A percentile compares a stretch with the other conserved stretches of the same genome.
These are phyloP conservation scores for Apophysomyces sp. DNA, from an alignment of 371 early-diverging fungal species.

Conservation along the genomic window DNA sequence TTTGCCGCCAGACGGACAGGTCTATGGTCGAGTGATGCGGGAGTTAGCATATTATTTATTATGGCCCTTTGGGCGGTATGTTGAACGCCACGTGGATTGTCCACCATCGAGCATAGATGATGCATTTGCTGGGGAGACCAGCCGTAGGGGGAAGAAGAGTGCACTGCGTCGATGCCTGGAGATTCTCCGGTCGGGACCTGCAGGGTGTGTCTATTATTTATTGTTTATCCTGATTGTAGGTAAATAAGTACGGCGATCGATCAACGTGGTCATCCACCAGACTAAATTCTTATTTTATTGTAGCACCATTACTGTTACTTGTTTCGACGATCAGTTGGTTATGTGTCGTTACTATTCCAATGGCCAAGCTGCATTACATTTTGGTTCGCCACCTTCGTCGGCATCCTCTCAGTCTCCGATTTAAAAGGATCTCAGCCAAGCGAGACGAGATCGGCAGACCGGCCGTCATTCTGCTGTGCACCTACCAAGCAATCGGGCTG, in stretches of 20 bases:
- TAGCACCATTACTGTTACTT: slow-evolving; percentile 77
- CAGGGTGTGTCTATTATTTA: slow-evolving; percentile 66
- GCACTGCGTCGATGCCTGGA: slow-evolving; percentile 19
- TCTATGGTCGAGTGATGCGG: slow-evolving; percentile 62
- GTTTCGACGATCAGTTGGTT: slow-evolving; percentile 86
- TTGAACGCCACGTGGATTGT: slow-evolving; percentile 54
- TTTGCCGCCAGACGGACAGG: slow-evolving; percentile 52
- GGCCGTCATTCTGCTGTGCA: slow-evolving; percentile 70
- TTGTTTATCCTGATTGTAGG: slow-evolving; percentile 51
- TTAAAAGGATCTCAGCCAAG: slow-evolving; percentile 17
- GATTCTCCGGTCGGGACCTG: slow-evolving; percentile 47
- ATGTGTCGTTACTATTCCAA: slow-evolving; percentile 88
- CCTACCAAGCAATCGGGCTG: slow-evolving; percentile 75
- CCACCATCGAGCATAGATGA: slow-evolving; percentile 20
- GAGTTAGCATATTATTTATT: slow-evolving; percentile 78
- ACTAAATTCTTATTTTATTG: neutral
- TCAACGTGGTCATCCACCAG: neutral
- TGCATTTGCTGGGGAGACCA: slow-evolving; percentile 6
- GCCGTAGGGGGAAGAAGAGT: slow-evolving; percentile 13
- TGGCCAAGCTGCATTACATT: slow-evolving; percentile 89
- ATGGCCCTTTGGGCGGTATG: slow-evolving; percentile 96
- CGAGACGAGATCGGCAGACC: slow-evolving; percentile 18
- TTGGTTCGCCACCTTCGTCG: slow-evolving; percentile 74
- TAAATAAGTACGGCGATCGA: slow-evolving; percentile 21
- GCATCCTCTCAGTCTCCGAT: slow-evolving; percentile 66